Evolutionary conservation across 305 asterid species (phyloP), one percentile per base, ranked within the genome.

Genomic region (Fraxinus xanthoxyloides): DNA sequence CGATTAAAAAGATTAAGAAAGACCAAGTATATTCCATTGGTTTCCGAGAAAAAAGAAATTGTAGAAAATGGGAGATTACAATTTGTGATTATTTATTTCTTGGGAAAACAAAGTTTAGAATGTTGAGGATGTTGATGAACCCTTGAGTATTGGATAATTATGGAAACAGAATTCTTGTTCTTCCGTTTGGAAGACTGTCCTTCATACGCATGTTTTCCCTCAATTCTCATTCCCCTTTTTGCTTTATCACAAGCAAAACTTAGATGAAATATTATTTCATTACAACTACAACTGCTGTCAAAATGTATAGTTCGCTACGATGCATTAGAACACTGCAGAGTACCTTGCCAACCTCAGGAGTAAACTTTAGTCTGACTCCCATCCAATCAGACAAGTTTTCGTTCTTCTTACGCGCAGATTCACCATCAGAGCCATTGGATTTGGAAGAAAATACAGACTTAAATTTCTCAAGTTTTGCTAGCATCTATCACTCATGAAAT

Each of bases 331-430:
- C 65, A 54, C 19, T 56, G 76, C 84, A 76, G 46, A 74, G 46
- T 85, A 92, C 98, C 98, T 96, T 94, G 80, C 91, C 90, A 82
- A 85, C 82, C 85, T 93, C 99, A 32, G 91, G 90, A 85, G 92
- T 89, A 89, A 96, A 96, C 86, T 90, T 85, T 77, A 96, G 89
- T 79, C 76, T 84, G 73, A 73, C 88, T 43, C 86, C 88, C 89
- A 88, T 90, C 98, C 97, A 94, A 76, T 87, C 90, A 63, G 92
- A 85, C 77, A 80, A 63, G 80, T 91, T 93, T 78, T 86, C 97
- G 77, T 88, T 90, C 86, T 90, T 86, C 79, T 61, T 86, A 65
- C 84, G 89, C 13, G 79, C 84, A 72, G 72, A 74, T 81, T 82
- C 92, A 83, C 79, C 83, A 76, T 67, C 85, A 67, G 92, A 79